Conservation (phyloP, 2,329 filamentous ascomycete genomes). For the Fusarium cyanostomum region DNA sequence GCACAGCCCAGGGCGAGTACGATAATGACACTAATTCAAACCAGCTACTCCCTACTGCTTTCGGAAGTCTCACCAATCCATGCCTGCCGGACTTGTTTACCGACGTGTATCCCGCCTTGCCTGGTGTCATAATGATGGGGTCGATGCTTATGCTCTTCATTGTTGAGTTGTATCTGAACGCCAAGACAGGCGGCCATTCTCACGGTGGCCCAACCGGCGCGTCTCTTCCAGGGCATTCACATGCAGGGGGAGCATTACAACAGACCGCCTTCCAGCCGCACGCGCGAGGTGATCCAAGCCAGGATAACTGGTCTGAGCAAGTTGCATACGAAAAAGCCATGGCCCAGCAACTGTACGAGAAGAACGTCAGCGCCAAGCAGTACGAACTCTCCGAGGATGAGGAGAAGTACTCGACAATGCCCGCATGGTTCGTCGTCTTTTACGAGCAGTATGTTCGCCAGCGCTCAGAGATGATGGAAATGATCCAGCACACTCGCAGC, state of each 20-base stretch:
- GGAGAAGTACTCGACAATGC: conserved; percentile 56
- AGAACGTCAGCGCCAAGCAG: conserved; percentile 37
- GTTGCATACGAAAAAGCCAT: conserved; percentile 54
- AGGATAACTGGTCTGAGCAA: not conserved
- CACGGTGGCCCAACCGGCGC: conserved; percentile 65
- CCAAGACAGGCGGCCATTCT: conserved; percentile 66
- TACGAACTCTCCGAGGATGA: conserved; percentile 39
- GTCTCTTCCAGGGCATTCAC: not conserved
- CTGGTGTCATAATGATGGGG: conserved; percentile 72
- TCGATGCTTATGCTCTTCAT: conserved; percentile 69
- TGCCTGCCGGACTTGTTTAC: conserved; percentile 69
- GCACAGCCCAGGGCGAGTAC: not conserved
- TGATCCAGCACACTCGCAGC: conserved; percentile 53
- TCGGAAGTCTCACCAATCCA: conserved; percentile 60
- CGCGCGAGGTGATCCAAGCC: conserved; percentile 3
- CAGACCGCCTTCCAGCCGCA: not conserved
- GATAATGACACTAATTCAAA: not conserved
- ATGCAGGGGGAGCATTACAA: conserved; percentile 9
- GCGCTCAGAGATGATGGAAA: conserved; percentile 65
- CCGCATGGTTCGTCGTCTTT: conserved; percentile 70
- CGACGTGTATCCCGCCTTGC: conserved; percentile 67
- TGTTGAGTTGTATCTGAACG: conserved; percentile 70
- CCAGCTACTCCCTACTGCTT: conserved; percentile 68
- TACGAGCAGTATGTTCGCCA: conserved; percentile 71
- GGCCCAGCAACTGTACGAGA: conserved; percentile 51